A percentile compares a stretch with the other conserved stretches of the same genome.
Conservation (phyloP, 495 filamentous ascomycete genomes). For the Cetradonia linearis region DNA sequence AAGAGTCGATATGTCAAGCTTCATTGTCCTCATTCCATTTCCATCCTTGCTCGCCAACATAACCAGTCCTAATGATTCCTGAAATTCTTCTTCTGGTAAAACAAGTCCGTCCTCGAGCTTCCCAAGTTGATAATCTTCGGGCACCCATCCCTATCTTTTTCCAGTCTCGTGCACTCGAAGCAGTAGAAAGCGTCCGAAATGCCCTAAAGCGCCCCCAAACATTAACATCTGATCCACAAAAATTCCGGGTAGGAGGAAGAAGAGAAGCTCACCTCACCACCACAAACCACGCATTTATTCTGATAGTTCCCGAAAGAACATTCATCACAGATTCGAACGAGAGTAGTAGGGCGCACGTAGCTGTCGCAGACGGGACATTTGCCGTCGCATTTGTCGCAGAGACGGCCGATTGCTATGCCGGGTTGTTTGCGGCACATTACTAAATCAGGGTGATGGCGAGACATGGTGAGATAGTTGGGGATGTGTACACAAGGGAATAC, state of each 20-base stretch:
- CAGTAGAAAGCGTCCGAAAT: slow-evolving; percentile 99
- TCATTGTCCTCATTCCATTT: background rate
- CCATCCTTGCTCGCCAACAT: background rate
- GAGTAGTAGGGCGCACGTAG: slow-evolving; percentile 94
- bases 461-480: slow-evolving; percentile 39
- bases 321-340: slow-evolving; percentile 97
- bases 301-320: slow-evolving; percentile 99
- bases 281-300: slow-evolving; percentile 98
- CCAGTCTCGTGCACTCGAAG: slow-evolving; percentile 94
- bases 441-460: slow-evolving; percentile 80
- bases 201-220: slow-evolving; percentile 36
- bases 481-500: background rate
- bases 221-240: background rate
- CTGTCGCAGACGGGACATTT: slow-evolving; percentile 99
- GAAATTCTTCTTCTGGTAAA: slow-evolving; percentile 74
- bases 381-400: slow-evolving; percentile 99
- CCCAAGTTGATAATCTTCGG: slow-evolving; percentile 99
- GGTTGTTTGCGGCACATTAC: slow-evolving; percentile 99
- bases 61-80: slow-evolving; percentile 45
- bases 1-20: no score
- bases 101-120: slow-evolving; percentile 87
- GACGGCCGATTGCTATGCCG: slow-evolving; percentile 94
- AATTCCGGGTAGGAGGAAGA: background rate
- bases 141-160: slow-evolving; percentile 96
- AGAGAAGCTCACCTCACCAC: slow-evolving; percentile 54